Evolutionary conservation across 2,329 filamentous ascomycete species (phyloP), one percentile per base, ranked within the genome.

Genomic region (Immersiporthe knoxdaviesiana): DNA sequence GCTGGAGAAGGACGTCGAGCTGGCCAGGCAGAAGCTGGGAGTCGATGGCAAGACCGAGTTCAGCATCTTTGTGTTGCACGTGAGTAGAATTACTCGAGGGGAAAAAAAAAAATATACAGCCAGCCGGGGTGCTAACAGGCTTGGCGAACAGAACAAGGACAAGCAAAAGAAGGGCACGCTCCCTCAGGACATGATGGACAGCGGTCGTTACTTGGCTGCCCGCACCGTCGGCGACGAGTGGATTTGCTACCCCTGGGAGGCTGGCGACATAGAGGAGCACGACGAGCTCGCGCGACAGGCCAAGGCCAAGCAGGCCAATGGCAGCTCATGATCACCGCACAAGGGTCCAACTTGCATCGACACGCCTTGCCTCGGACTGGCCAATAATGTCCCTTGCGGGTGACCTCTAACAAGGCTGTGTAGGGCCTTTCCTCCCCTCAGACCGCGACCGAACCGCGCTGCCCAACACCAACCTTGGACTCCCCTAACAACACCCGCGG

Each of bases 191-290:
- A 93, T 98, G 87, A 84, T 95, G 73, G 82, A 85, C 54, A 82
- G 89, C 67, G 87, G 87, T 68, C 86, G 91, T 75, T 99, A 99
- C 82, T 81, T 92, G 74, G 96, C 96, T 30, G 93, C 96, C 30
- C 85, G 91, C 77, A 98, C 95, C 7, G 92, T 97, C 41, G 88
- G 87, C n/a, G 95, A 99, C 81, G 91, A 94, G 73, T 99, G 96
- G 96, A 98, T 98, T 79, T 97, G 93, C 86, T 99, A 99, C 82
- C 96, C 96, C 21, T 99, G 96, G 96, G 96, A 98, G 84, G 96
- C 96, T 58, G 91, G 82, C 44, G 92, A 97, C 78, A 97, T 98
- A 77, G 93, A 97, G 37, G 92, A 94, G 85, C 95, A 97, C 79
- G 95, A 98, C 81, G 81, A 83, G 70, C 79, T 90, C 69, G 92